These are phyloP conservation scores for Stagonosporopsis cucurbitacearum DNA, from an alignment of 2,329 filamentous ascomycete genomes.

Conservation along the genomic window DNA sequence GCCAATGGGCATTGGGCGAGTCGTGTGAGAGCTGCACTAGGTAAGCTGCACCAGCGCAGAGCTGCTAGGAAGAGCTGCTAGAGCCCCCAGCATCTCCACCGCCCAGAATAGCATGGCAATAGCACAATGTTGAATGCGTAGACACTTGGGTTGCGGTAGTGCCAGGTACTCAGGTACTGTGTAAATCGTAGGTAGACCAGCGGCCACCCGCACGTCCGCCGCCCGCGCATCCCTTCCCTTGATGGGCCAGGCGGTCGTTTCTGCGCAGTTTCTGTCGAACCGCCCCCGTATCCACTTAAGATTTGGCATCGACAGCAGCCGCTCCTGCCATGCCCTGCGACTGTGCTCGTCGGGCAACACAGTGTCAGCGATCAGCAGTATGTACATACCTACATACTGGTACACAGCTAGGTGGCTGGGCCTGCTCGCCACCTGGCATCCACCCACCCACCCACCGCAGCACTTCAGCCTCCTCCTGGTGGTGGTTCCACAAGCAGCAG, in stretches of 20 bases:
- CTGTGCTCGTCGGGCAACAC: no score
- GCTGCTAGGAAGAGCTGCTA: no score
- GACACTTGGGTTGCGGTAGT: no score
- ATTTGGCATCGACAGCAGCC: constrained; percentile 2
- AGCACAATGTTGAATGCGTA: no score
- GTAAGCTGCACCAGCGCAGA: no score
- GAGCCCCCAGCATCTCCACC: neutral
- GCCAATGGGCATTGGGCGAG: no score
- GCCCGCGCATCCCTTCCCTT: constrained; percentile 17
- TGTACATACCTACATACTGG: no score
- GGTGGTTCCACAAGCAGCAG: constrained; percentile 12
- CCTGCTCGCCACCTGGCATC: neutral
- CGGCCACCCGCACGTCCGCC: neutral
- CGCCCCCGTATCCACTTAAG: constrained; percentile 12
- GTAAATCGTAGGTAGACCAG: no score
- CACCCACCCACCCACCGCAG: neutral
- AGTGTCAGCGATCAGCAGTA: no score
- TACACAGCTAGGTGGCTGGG: constrained; percentile 13
- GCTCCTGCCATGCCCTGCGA: no score
- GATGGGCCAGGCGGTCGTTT: constrained; percentile 7
- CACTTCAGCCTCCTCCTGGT: constrained; percentile 9
- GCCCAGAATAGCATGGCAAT: constrained; percentile 20
- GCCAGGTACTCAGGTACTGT: no score
- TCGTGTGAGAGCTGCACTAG: no score
- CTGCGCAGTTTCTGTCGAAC: constrained; percentile 17